Base-by-base conservation (phyloP, 2,329 filamentous ascomycete species). In the Phialophora expanda region DNA sequence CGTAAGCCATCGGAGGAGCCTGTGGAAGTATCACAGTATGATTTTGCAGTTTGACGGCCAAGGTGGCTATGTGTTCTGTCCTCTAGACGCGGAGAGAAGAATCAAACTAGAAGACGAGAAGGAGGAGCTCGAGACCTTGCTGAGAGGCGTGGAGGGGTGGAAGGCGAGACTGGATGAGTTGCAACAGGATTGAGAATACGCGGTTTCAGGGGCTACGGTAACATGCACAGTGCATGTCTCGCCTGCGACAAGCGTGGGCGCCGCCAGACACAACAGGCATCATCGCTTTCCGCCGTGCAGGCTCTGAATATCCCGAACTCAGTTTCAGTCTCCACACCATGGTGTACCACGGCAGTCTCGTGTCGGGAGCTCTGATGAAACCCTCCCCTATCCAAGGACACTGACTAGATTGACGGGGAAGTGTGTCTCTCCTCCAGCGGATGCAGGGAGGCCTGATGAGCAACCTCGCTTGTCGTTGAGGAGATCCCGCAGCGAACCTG, bases 31-130 rank as follows among this genome's bases (percentile, higher is more conserved):
- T 77, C 95, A 99, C 78, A 90, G 88, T 71, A 90, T 90, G 78
- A 98, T 99, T 67, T 78, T 99, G 75, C 95, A 99, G 78, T 99
- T 99, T 76, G 94, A 98, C 77, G 95, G 95, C 0, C 92, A 97
- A 78, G 95, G 95, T 0, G 84, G 92, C 58, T 97, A 91, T 74
- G 87, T 97, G 41, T 99, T 99, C 75, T 96, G 93, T 0, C 86
- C 86, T 64, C 81, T 99, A 57, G 95, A 99, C 78, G 94, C 94
- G 20, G 94, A 97, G 73, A 88, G 85, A 76, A 84, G 95, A 67
- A 78, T 98, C 77, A 86, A 87, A 78, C 83, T 99, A 57, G 95
- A 99, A 82, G 95, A 99, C 78, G 95, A 98, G 83, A 96, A 91
- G 78, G 95, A 99, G 76, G 94, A 98, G 71, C 83, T 98, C 51